A percentile compares a stretch with the other conserved stretches of the same genome.
Evolutionary conservation across 2,329 filamentous ascomycete genomes (phyloP).

Genomic region (Cladosporium sp.): DNA sequence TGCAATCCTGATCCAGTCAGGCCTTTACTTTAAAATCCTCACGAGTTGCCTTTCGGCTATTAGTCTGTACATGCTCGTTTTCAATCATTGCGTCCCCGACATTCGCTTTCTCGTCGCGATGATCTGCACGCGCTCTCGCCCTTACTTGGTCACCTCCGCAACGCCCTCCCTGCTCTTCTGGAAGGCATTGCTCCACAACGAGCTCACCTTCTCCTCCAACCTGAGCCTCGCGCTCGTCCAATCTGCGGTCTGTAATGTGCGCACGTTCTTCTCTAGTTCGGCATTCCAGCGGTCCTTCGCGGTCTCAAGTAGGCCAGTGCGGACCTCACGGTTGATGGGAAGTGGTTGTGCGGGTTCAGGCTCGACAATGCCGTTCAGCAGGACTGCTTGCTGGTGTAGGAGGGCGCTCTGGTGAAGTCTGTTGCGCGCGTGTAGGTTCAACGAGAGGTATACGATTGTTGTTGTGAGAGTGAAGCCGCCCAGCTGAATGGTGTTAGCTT

Average conservation of each 20-base stretch:
- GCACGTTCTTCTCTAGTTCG: conserved; percentile 46
- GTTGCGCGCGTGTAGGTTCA: conserved; percentile 48
- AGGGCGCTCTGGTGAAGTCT: conserved; percentile 47
- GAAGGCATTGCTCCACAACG: conserved; percentile 37
- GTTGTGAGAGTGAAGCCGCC: conserved; percentile 54
- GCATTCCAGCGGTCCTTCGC: conserved; percentile 54
- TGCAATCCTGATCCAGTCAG: conserved; percentile 18
- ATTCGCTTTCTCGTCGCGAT: too few species aligned
- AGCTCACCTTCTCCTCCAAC: conserved; percentile 43
- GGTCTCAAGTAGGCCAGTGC: conserved; percentile 46
- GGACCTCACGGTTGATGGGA: conserved; percentile 41
- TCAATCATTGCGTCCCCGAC: neutral
- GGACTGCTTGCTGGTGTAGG: conserved; percentile 47
- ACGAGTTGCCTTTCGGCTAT: conserved; percentile 4
- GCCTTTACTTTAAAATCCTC: conserved; percentile 8
- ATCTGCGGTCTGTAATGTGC: conserved; percentile 46
- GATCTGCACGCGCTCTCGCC: neutral
- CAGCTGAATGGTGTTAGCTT: conserved; percentile 38
- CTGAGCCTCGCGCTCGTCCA: conserved; percentile 45
- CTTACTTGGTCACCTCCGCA: conserved; percentile 8
- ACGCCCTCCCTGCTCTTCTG: conserved; percentile 24
- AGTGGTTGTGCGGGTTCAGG: conserved; percentile 43
- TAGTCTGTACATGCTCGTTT: conserved; percentile 7
- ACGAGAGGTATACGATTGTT: conserved; percentile 42
- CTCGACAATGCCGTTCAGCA: conserved; percentile 47